These are phyloP conservation scores for Botrytis squamosa DNA, from an alignment of 2,329 filamentous ascomycete genomes.

Conservation along the genomic window DNA sequence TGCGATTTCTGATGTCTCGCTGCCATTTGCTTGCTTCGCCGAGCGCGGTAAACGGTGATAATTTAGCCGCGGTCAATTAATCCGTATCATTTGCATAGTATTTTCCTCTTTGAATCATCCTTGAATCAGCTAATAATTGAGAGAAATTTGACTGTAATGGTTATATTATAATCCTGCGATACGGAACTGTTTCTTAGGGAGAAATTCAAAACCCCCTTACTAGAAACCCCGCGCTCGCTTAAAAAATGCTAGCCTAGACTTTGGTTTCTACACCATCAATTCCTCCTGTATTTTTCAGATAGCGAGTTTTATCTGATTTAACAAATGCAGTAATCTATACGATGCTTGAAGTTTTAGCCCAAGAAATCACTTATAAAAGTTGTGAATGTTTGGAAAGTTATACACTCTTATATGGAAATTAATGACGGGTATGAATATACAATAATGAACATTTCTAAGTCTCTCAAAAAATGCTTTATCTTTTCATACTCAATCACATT, in stretches of 20 bases:
- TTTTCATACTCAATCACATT: background rate
- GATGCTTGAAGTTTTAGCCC: rapidly evolving
- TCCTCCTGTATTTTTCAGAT: rapidly evolving
- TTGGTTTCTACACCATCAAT: background rate
- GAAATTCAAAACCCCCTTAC: background rate
- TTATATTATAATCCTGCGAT: background rate
- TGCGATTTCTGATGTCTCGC: no score
- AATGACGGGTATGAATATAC: no score
- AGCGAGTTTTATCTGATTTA: rapidly evolving
- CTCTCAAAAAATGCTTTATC: background rate
- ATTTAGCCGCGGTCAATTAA: background rate
- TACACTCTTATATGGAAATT: background rate
- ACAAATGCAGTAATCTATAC: rapidly evolving
- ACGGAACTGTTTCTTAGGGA: background rate
- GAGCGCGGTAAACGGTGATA: background rate
- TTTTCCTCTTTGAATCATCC: background rate
- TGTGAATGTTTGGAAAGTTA: background rate
- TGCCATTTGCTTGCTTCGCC: no score
- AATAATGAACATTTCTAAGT: background rate
- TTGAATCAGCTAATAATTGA: rapidly evolving
- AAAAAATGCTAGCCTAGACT: background rate
- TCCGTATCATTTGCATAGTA: no score
- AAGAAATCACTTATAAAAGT: rapidly evolving
- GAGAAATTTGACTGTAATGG: background rate
- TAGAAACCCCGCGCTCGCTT: background rate